Evolutionary conservation across 192 early-diverging fungal species (phyloP), one percentile per base, ranked within the genome.

Genomic region (Entophlyctis luteolus): DNA sequence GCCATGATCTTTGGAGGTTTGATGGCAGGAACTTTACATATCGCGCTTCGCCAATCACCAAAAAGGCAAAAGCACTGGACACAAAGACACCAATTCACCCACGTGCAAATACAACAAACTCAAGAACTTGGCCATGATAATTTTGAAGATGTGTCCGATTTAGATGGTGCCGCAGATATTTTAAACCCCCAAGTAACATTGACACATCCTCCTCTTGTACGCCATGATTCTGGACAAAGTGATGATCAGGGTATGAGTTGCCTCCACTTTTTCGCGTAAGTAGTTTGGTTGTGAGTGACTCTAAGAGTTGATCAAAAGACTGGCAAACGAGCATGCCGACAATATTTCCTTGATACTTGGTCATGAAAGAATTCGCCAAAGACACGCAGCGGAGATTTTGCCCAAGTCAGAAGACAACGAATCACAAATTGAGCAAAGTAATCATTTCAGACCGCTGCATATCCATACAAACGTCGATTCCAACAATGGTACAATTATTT

Each of bases 221-320:
- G 70, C 22, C 50, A 54, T 32, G 70, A 71, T 57, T 71, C 70
- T 10, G 49, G 48, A 22, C 70, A 71, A 38, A 47, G 60, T 25
- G 59, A 71, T 32, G 70, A 71, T 42, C 59, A 71, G 22, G 60
- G 56, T 22, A 71, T 71, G 70, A 71, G 48, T 35, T 62, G 60
- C 37, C 50, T 71, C 10, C 70, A 71, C 42, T 71, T 56, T 32
- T 71, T 71, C 22, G 63, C 63, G 63, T 59, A 59, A 14, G 57
- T 34, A 42, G 25, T 39, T 18, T 39, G 10, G 10, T 59, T 42
- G 12, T n/a, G 8, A 20, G 27, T 42, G 12, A 12, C 45, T 59
- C 29, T 34, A 39, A 14, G 16, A n/a, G 23, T 59, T 59, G 3
- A 42, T 42, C n/a, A 37, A 34, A 25, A 59, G 57, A 14, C 34